Evolutionary conservation across 768 basidiomycete genomes (phyloP), one percentile per base, ranked within the genome.

Genomic region (Tricholomella constricta): DNA sequence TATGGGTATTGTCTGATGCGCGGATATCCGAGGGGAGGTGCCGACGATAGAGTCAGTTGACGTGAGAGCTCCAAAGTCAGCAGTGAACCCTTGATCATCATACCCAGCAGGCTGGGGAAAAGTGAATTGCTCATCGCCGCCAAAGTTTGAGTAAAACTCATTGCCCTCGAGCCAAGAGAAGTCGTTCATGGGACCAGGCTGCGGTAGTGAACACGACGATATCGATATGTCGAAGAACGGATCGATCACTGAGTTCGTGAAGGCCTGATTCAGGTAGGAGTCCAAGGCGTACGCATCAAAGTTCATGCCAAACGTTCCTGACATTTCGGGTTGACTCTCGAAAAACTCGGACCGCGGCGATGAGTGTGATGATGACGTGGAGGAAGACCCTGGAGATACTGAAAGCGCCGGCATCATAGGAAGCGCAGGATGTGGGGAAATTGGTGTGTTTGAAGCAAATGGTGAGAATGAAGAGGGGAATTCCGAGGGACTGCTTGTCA

Each of bases 331-430:
- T 27, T 61, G 66, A 50, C 52, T 61, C 43, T 75, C 73, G 52
- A 74, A 72, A 40, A 66, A 65, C 41, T 76, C 75, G 11, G 72
- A 66, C 52, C 68, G 65, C 37, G 77, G 74, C 19, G 76, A 75
- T 32, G 73, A 71, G 22, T 70, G 68, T 50, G 70, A 62, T 45
- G 73, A 67, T 57, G 71, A 69, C 3, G 64, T 63, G 6, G 73
- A 71, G 1, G 67, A 65, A 17, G 73, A 70, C 20, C 58, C 66
- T n/a, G 71, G 71, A 6, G 72, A 70, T 27, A 62, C 60, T 5
- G 67, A 58, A 29, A 58, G 51, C 9, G 52, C 19, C 15, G 53
- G 55, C 27, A 48, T 35, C 23, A 32, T 12, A 7, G 50, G 36
- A 19, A 35, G 61, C 52, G 12, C 60, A 46, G 48, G 62, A 62